A percentile compares a stretch with the other conserved stretches of the same genome.
phyloP scores from a whole-genome alignment of 2,329 filamentous ascomycete genomes.

The Neofusicoccum parvum region DNA sequence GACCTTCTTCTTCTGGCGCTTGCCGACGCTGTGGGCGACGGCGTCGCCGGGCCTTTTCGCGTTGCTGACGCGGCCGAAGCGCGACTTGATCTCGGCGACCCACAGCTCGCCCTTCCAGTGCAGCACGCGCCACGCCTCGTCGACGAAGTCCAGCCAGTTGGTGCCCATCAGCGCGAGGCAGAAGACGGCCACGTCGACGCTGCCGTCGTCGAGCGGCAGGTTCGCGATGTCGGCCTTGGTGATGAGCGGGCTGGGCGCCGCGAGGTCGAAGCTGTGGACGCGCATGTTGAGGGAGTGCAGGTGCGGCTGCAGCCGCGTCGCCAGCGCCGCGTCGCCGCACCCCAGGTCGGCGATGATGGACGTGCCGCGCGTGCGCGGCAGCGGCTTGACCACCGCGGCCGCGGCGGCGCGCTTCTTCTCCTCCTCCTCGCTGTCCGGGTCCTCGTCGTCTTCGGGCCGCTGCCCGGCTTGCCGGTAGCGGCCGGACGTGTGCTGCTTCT shows the following conservation, averaged over 20 bases:
- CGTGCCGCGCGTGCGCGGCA: slow-evolving; percentile 68
- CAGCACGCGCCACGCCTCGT: slow-evolving; percentile 90
- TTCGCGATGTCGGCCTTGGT: slow-evolving; percentile 87
- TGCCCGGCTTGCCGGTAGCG: slow-evolving; percentile 17
- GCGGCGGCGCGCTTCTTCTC: slow-evolving; percentile 21
- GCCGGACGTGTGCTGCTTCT: slow-evolving; percentile 17
- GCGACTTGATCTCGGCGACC: slow-evolving; percentile 95
- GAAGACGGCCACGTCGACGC: slow-evolving; percentile 87
- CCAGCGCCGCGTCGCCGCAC: slow-evolving; percentile 86
- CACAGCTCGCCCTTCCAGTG: slow-evolving; percentile 95
- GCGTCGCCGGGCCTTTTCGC: slow-evolving; percentile 48
- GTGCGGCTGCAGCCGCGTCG: slow-evolving; percentile 66
- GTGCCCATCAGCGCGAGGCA: slow-evolving; percentile 98
- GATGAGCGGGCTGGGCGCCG: slow-evolving; percentile 73
- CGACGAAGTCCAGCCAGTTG: slow-evolving; percentile 95
- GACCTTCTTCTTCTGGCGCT: slow-evolving; percentile 57
- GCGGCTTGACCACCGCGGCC: slow-evolving; percentile 43
- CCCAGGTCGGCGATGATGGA: slow-evolving; percentile 89
- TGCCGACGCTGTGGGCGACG: slow-evolving; percentile 72
- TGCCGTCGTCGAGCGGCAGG: slow-evolving; percentile 73
- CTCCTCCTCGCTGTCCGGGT: slow-evolving; percentile 22
- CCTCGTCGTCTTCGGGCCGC: background rate
- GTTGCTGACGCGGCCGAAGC: slow-evolving; percentile 68
- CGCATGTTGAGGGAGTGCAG: slow-evolving; percentile 69
- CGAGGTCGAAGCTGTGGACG: slow-evolving; percentile 84